These are phyloP conservation scores for Neurospora africana DNA, from an alignment of 495 filamentous ascomycete genomes.

Conservation along the genomic window DNA sequence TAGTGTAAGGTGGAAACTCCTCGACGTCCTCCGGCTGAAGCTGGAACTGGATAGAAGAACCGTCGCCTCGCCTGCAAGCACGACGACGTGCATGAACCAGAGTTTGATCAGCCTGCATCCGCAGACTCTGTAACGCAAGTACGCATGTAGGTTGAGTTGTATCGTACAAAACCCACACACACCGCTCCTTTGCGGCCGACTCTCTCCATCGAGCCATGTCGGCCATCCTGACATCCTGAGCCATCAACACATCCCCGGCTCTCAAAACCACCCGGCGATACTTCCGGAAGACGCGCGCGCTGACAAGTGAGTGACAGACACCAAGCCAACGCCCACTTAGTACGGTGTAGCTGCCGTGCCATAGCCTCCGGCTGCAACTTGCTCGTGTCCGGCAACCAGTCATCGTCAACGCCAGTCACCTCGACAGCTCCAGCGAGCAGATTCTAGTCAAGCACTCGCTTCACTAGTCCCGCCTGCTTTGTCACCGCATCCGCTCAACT, in stretches of 20 bases:
- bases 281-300: background rate
- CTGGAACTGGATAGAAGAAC: background rate
- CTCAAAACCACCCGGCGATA: background rate
- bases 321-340: background rate
- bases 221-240: background rate
- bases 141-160: constrained; percentile 1
- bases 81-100: background rate
- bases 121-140: background rate
- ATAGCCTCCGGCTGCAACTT: background rate
- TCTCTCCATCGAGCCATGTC: background rate
- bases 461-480: background rate
- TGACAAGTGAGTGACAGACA: background rate
- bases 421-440: background rate
- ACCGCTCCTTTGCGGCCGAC: background rate
- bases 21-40: background rate
- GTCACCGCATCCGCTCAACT: background rate
- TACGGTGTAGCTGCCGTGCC: background rate
- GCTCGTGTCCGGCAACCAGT: background rate
- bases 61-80: background rate
- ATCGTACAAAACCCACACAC: background rate
- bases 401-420: background rate
- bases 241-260: background rate
- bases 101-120: constrained; percentile 1
- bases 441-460: background rate
- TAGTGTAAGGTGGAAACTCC: background rate